phyloP scores from a whole-genome alignment of 2,329 filamentous ascomycete genomes.

The Emydomyces testavorans region DNA sequence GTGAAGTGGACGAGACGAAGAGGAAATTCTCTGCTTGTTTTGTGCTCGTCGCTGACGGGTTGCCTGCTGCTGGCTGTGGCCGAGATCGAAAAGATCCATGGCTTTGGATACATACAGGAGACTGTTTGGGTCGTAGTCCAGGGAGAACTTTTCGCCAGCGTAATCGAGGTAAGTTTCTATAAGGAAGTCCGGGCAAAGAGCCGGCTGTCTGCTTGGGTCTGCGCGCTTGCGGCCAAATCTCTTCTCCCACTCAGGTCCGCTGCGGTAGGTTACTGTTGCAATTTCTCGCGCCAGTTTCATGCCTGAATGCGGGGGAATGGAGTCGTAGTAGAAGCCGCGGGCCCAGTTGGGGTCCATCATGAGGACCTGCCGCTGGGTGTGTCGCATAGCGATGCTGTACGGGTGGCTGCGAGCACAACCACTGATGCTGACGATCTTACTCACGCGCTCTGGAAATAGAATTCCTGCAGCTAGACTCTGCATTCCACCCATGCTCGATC shows the following conservation, averaged over 20 bases:
- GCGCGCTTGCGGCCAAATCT: conserved; percentile 80
- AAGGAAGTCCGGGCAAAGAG: conserved; percentile 91
- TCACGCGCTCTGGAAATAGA: conserved; percentile 70
- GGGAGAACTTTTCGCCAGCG: conserved; percentile 93
- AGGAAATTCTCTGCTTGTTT: conserved; percentile 48
- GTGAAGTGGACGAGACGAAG: conserved; percentile 25
- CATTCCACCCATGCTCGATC: conserved; percentile 98
- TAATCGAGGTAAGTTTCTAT: conserved; percentile 98
- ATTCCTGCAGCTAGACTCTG: conserved; percentile 81
- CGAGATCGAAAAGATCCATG: conserved; percentile 96
- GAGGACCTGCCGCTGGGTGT: conserved; percentile 90
- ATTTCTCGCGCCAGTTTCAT: conserved; percentile 98
- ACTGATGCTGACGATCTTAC: conserved; percentile 74
- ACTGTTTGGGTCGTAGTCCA: conserved; percentile 94
- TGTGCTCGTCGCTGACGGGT: conserved; percentile 51
- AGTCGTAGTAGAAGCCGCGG: conserved; percentile 82
- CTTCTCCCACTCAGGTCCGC: conserved; percentile 94
- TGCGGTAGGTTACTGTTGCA: conserved; percentile 92
- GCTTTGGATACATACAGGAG: conserved; percentile 94
- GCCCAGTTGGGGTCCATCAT: conserved; percentile 99
- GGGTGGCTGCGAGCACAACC: conserved; percentile 91
- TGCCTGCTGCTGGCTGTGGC: conserved; percentile 54
- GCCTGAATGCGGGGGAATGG: conserved; percentile 79
- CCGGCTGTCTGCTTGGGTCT: conserved; percentile 74
- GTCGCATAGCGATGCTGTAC: conserved; percentile 97